These are phyloP conservation scores for Scheffersomyces quercinus DNA, from an alignment of 1,139 yeast species.

Conservation along the genomic window DNA sequence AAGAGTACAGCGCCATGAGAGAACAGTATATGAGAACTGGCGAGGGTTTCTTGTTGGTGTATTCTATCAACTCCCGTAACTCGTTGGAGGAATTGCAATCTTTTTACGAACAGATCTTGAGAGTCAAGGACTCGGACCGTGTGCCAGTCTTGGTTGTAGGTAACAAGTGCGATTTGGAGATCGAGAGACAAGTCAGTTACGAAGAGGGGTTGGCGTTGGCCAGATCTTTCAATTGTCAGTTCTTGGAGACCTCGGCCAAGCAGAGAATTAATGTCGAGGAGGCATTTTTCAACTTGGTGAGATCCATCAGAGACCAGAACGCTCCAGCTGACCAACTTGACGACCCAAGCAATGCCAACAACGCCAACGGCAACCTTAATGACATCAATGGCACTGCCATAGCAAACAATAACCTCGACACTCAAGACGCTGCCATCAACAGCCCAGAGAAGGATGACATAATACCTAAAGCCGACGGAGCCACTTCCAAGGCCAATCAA, in stretches of 20 bases:
- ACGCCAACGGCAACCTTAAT: constrained; percentile 5
- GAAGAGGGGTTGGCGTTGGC: constrained; percentile 85
- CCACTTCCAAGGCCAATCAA: constrained; percentile 2
- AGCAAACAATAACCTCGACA: constrained; percentile 2
- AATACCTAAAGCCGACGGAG: constrained; percentile 2
- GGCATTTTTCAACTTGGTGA: constrained; percentile 76
- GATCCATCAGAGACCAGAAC: constrained; percentile 55
- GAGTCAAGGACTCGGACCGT: constrained; percentile 78
- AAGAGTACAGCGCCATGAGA: constrained; percentile 94
- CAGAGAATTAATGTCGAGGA: constrained; percentile 92
- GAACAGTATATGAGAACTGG: constrained; percentile 94
- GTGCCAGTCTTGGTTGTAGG: constrained; percentile 79
- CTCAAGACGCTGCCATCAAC: constrained; percentile 18
- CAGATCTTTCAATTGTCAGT: constrained; percentile 71
- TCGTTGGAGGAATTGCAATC: constrained; percentile 77
- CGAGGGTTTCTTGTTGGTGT: constrained; percentile 84
- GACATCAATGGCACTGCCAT: constrained; percentile 1
- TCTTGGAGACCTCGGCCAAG: constrained; percentile 92
- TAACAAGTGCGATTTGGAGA: constrained; percentile 73
- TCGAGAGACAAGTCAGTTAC: constrained; percentile 77
- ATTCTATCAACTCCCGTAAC: constrained; percentile 77
- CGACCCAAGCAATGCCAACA: constrained; percentile 7
- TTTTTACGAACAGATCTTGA: constrained; percentile 78
- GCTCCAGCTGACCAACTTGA: constrained; percentile 12
- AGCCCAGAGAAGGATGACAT: constrained; percentile 6